Base-by-base conservation (phyloP, 192 early-diverging fungal species). In the Coemansia biformis region DNA sequence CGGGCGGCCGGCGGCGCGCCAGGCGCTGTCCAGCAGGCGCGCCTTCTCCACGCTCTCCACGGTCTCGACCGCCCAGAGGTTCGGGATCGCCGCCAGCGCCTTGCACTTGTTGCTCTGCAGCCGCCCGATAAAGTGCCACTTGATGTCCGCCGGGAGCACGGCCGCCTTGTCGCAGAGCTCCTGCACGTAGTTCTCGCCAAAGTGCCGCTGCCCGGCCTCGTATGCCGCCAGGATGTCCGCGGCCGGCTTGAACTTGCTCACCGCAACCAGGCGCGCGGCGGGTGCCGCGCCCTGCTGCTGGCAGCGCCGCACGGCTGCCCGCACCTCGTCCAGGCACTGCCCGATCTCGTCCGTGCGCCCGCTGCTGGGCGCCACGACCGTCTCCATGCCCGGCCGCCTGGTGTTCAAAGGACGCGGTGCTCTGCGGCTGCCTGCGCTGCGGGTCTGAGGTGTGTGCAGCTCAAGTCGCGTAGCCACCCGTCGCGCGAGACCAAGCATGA, bases 101-200 rank as follows among this genome's bases (percentile, higher is more conserved):
- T 95, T 97, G 75, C 89, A 91, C 59, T 99, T 99, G 84, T 99
- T 99, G 62, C 84, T 88, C 64, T 99, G 96, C n/a, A 99, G 64
- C 8, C 83, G 71, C 8, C 93, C 96, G 48, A 95, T 96, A 66
- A 96, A 99, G 66, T 99, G 96, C 96, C 96, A 99, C 46, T 83
- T 46, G 54, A 99, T 96, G 75, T 96, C 92, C 12, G 54, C 28
- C 23, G 94, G 92, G 14, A 97, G 71, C 74, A 77, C 51, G 13
- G 73, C 60, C 23, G 84, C 86, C 66, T 98, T 98, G 14, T 92
- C 90, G 26, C 87, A 83, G 3, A 98, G 78, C 57, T 98, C 96
- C 68, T 98, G 96, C 8, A 95, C 84, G 48, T 90, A 90, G 64
- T 98, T 98, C 43, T 98, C 96, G 51, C 96, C 96, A 76, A 96